A percentile compares a stretch with the other conserved stretches of the same genome.
phyloP scores from a whole-genome alignment of 441 rosid species.

The Corymbia citriodora region DNA sequence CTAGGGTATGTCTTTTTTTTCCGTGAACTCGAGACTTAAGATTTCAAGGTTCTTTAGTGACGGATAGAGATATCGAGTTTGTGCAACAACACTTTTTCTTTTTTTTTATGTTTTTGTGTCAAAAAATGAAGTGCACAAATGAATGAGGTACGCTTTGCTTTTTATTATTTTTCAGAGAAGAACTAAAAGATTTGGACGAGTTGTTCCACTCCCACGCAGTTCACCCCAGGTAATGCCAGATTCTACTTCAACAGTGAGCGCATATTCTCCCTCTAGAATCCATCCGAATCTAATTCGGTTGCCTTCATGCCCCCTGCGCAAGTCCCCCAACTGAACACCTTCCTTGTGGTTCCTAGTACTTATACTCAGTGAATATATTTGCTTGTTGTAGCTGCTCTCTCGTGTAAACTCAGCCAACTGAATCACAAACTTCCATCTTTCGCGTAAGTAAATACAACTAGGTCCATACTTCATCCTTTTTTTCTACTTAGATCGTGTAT shows the following conservation, averaged over 20 bases:
- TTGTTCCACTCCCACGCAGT: too few relatives aligned
- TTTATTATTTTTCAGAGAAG: too few relatives aligned
- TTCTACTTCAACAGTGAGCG: background rate
- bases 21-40: too few relatives aligned
- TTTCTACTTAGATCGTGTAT: background rate
- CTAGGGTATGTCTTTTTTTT: too few relatives aligned
- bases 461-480: background rate
- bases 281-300: background rate
- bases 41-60: too few relatives aligned
- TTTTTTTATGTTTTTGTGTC: too few relatives aligned
- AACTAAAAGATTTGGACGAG: too few relatives aligned
- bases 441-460: background rate
- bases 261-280: background rate
- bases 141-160: too few relatives aligned
- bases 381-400: background rate
- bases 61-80: too few relatives aligned
- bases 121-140: too few relatives aligned
- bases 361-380: background rate
- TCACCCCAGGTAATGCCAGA: background rate
- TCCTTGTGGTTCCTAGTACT: background rate
- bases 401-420: background rate
- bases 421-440: background rate
- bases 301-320: background rate
- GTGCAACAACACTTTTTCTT: too few relatives aligned
- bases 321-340: background rate